These are phyloP conservation scores for Celoporthe dispersa DNA, from an alignment of 2,329 filamentous ascomycete species.

Conservation along the genomic window DNA sequence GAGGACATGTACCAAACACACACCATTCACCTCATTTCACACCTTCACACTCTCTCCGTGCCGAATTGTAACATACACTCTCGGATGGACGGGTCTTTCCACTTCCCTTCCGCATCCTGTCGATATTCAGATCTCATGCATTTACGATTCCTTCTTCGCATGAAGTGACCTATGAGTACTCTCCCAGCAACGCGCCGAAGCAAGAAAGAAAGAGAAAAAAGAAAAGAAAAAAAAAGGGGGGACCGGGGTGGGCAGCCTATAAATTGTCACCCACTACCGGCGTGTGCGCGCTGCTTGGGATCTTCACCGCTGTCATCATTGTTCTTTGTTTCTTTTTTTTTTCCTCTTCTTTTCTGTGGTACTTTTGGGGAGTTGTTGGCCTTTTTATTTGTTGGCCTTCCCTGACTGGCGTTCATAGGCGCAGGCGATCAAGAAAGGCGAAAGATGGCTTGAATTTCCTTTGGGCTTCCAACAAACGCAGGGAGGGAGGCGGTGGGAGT, in stretches of 20 bases:
- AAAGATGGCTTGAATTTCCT: neutral
- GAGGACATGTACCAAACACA: neutral
- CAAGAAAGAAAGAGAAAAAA: neutral
- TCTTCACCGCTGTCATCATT: neutral
- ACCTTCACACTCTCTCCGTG: neutral
- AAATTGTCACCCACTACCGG: neutral
- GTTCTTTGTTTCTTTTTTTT: constrained; percentile 3
- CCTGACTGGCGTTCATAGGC: constrained; percentile 22
- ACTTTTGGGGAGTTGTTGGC: neutral
- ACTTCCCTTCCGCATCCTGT: constrained; percentile 22
- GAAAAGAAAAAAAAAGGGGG: neutral
- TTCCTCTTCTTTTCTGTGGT: constrained; percentile 2
- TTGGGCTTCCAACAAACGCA: neutral
- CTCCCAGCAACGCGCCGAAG: constrained; percentile 16
- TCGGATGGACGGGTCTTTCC: constrained; percentile 10
- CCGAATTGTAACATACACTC: constrained; percentile 23
- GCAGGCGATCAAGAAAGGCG: neutral
- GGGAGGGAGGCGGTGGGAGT: neutral
- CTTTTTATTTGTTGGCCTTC: constrained; percentile 12
- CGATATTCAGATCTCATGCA: constrained; percentile 29
- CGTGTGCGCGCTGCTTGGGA: constrained; percentile 18
- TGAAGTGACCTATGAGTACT: constrained; percentile 27
- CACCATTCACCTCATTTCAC: constrained; percentile 9
- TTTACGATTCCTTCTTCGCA: constrained; percentile 26
- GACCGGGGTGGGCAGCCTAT: constrained; percentile 7